A percentile compares a stretch with the other conserved stretches of the same genome.
These are phyloP conservation scores for Blastomyces percursus DNA, from an alignment of 2,329 filamentous ascomycete species.

Conservation along the genomic window DNA sequence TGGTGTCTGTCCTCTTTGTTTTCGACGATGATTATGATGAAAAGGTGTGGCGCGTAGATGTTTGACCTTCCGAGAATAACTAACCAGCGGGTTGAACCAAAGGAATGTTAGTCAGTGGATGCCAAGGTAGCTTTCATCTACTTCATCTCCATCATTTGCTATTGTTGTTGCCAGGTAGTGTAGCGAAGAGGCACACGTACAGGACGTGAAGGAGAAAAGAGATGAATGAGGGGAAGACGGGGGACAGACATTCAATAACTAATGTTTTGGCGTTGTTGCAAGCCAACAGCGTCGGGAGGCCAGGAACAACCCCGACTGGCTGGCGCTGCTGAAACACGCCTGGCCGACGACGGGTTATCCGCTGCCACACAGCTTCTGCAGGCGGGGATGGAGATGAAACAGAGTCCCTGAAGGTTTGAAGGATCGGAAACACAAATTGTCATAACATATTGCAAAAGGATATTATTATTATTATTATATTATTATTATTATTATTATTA, in stretches of 20 bases:
- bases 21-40: neutral
- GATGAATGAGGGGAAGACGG: neutral
- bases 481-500: too few relatives aligned
- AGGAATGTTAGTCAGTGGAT: too few relatives aligned
- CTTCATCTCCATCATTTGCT: neutral
- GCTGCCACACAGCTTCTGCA: neutral
- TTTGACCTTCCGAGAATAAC: too few relatives aligned
- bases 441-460: too few relatives aligned
- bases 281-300: neutral
- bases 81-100: too few relatives aligned
- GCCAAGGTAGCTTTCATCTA: neutral
- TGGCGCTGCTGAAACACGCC: neutral
- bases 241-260: too few relatives aligned
- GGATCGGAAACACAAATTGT: neutral
- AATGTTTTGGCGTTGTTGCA: neutral
- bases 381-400: neutral
- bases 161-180: neutral
- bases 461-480: too few relatives aligned
- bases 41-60: neutral
- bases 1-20: neutral
- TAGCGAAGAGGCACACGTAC: neutral
- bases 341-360: neutral
- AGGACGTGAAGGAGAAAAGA: neutral
- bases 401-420: neutral
- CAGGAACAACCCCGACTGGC: slow-evolving; percentile 2